Percentiles rank a stretch among this genome's conserved stretches.
phyloP scores from a whole-genome alignment of 2,329 filamentous ascomycete species.

The Arachnomyces sp. region DNA sequence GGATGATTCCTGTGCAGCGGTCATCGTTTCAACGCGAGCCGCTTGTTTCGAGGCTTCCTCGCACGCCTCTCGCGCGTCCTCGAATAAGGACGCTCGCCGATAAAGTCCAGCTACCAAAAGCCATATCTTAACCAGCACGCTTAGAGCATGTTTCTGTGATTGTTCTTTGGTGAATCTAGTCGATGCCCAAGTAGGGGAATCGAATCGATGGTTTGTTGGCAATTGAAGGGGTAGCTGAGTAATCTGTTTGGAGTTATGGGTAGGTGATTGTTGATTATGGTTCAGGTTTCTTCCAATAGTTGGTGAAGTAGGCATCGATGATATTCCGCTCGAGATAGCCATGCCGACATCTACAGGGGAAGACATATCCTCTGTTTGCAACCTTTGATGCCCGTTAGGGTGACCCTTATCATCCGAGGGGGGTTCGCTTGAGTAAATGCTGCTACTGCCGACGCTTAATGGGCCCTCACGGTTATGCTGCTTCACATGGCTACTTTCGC shows the following conservation, averaged over 20 bases:
- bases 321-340: slow-evolving; percentile 12
- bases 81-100: slow-evolving; percentile 67
- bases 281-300: slow-evolving; percentile 32
- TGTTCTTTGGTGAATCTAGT: slow-evolving; percentile 46
- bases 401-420: background rate
- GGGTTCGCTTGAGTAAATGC: slow-evolving; percentile 1
- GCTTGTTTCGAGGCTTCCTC: slow-evolving; percentile 75
- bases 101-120: slow-evolving; percentile 85
- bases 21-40: slow-evolving; percentile 60
- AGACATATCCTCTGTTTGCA: slow-evolving; percentile 1
- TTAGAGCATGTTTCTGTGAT: slow-evolving; percentile 49
- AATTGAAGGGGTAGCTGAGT: slow-evolving; percentile 33
- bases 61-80: slow-evolving; percentile 72
- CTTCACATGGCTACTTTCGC: slow-evolving; percentile 25
- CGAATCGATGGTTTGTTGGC: slow-evolving; percentile 28
- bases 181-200: slow-evolving; percentile 33
- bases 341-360: background rate
- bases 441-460: slow-evolving; percentile 19
- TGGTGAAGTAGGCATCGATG: slow-evolving; percentile 20
- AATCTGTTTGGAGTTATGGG: slow-evolving; percentile 36
- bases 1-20: slow-evolving; percentile 55
- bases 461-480: slow-evolving; percentile 16
- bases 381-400: slow-evolving; percentile 3
- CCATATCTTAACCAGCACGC: slow-evolving; percentile 72
- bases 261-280: slow-evolving; percentile 25